phyloP scores from a whole-genome alignment of 1,139 yeast genomes.

The Taphrina flavorubra region DNA sequence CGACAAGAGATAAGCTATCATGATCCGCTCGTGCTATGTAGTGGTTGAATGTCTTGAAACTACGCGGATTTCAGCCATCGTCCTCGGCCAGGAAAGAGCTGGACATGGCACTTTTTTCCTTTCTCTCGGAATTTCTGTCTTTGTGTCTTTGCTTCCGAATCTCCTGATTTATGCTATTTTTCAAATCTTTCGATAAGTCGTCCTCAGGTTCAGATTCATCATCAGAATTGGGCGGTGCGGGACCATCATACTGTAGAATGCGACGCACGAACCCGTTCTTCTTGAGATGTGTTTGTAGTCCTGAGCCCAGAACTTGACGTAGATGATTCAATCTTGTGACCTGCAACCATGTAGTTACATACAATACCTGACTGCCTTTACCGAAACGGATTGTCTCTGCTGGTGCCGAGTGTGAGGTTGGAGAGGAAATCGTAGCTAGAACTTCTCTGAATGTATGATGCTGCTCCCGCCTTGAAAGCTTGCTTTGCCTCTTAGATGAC shows the following conservation, averaged over 20 bases:
- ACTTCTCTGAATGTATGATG: slow-evolving; percentile 48
- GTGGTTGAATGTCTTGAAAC: too few relatives aligned
- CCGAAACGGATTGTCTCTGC: slow-evolving; percentile 42
- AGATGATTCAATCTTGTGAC: slow-evolving; percentile 45
- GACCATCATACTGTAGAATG: slow-evolving; percentile 45
- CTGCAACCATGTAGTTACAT: slow-evolving; percentile 46
- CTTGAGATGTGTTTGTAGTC: slow-evolving; percentile 46
- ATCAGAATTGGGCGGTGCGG: slow-evolving; percentile 41
- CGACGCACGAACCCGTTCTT: slow-evolving; percentile 45
- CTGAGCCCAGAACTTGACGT: slow-evolving; percentile 45
- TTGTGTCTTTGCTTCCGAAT: slow-evolving; percentile 40
- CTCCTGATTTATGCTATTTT: slow-evolving; percentile 39
- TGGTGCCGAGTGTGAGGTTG: slow-evolving; percentile 40
- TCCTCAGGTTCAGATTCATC: slow-evolving; percentile 39
- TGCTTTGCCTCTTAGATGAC: slow-evolving; percentile 46
- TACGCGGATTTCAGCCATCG: slow-evolving; percentile 5
- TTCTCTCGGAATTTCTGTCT: slow-evolving; percentile 33
- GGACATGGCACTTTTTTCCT: slow-evolving; percentile 40
- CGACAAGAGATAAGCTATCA: too few relatives aligned
- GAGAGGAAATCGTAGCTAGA: slow-evolving; percentile 45
- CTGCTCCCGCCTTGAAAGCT: slow-evolving; percentile 45
- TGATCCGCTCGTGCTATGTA: too few relatives aligned
- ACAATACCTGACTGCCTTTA: slow-evolving; percentile 40
- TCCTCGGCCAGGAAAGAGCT: slow-evolving; percentile 36
- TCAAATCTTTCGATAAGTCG: slow-evolving; percentile 35